Evolutionary conservation across 192 early-diverging fungal species (phyloP), one percentile per base, ranked within the genome.

Genomic region (Pilaira anomala): DNA sequence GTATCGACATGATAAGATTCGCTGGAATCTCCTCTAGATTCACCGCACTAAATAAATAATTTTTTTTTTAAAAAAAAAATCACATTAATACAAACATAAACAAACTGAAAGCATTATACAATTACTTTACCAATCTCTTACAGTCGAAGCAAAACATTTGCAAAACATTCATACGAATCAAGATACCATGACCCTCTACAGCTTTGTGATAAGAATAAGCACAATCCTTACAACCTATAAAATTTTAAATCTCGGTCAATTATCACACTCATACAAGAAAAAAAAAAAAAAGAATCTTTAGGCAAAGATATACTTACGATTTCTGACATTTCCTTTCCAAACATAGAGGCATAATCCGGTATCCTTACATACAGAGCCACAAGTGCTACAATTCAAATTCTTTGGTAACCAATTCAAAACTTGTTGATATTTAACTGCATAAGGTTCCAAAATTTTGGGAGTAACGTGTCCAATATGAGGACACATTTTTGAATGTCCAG

Each of bases 91-190:
- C 2, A 1, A 16, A 24, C 30, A 26, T 41, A 14, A 28, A 4
- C 8, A 14, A 28, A 4, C 8, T 44, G 1, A 22, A 5, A 12
- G 1, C 7, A 2, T 7, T 36, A 9, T 33, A 12, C 19, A 1
- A 39, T 5, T 12, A n/a, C 48, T 56, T 59, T 68, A 65, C 69
- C 41, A 61, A 52, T 53, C 71, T 48, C 22, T 60, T 63, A 36
- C 71, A 73, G 13, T 53, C 53, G 59, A 63, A 73, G 18, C 71
- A 73, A 44, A 63, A 73, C 46, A 73, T 46, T 45, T 73, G 71
- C 1, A 73, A 33, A 24, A 66, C 60, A 12, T 66, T 66, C 19
- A 63, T 55, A 21, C 71, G 59, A 50, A 73, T 36, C 9, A 73
- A 29, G 3, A 73, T 73, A 22, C 71, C 71, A 41, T 67, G 71